Evolutionary conservation across 2,329 filamentous ascomycete species (phyloP), one percentile per base, ranked within the genome.

Genomic region (Anisogramma anomala): DNA sequence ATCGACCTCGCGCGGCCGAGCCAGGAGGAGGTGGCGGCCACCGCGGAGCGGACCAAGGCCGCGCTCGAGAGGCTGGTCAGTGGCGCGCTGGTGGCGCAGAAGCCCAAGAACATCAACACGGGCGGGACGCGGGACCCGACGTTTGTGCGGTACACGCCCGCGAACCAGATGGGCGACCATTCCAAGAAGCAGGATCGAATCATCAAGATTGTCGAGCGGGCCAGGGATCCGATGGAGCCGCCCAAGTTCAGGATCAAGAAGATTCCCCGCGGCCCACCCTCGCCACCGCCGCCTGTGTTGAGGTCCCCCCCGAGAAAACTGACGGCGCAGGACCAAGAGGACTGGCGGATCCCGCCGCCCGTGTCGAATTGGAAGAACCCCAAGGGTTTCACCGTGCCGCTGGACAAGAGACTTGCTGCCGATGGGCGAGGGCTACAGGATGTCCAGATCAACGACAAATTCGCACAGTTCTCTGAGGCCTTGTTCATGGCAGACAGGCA

Each of bases 361-460:
- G 81, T 98, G 2, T 94, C 85, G 15, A 96, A 96, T 61, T 98
- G 91, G 91, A 98, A 98, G 74, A 98, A 98, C 60, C 85, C 89
- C 1, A 96, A 96, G 66, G 91, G 91, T 54, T 98, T 94, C 57
- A 98, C 91, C 0, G 85, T 98, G 1, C 86, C 91, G 0, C 63
- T 98, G 38, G 91, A 98, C 60, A 98, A 98, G 68, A 81, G 91
- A 57, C 66, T 98, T 52, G 91, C 91, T 14, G 89, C 91, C 7
- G 89, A 96, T 59, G 91, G 91, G 10, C 75, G 91, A 54, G 86
- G 86, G 1, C 59, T 98, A 48, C 87, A 95, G 60, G 91, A 98
- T 58, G 79, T 94, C 31, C 82, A 86, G 6, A 96, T 98, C 64
- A 96, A 94, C 63, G 91, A 98, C 68, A 96, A 95, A 58, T 96